Evolutionary conservation across 495 filamentous ascomycete species (phyloP).

Genomic region (Letharia lupina): DNA sequence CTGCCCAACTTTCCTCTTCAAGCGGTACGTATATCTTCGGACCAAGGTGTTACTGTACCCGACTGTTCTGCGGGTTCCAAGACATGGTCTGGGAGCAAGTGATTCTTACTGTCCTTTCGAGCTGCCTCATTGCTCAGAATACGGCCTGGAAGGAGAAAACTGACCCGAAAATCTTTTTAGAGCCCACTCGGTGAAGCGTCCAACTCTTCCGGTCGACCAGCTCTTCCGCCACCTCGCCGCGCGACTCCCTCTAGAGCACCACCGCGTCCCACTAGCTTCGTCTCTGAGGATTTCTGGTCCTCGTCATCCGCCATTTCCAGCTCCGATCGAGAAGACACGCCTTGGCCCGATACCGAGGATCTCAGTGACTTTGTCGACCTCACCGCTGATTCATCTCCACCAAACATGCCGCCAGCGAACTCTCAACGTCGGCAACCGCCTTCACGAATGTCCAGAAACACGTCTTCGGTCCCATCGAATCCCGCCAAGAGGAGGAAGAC

Average conservation of each 20-base stretch:
- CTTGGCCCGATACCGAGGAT: slow-evolving; percentile 14
- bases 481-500: slow-evolving; percentile 31
- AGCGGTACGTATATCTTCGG: background rate
- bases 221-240: background rate
- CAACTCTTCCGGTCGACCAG: slow-evolving; percentile 15
- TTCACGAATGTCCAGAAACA: slow-evolving; percentile 25
- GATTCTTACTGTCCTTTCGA: background rate
- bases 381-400: slow-evolving; percentile 25
- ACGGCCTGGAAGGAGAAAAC: background rate
- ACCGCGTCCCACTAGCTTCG: background rate
- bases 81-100: background rate
- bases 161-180: background rate
- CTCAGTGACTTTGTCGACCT: slow-evolving; percentile 30
- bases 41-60: background rate
- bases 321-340: slow-evolving; percentile 13
- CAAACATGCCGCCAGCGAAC: slow-evolving; percentile 19
- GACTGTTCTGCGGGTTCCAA: background rate
- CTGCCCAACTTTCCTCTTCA: slow-evolving; percentile 20
- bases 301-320: slow-evolving; percentile 5
- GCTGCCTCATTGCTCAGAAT: background rate
- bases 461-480: slow-evolving; percentile 17
- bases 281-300: slow-evolving; percentile 11
- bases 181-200: slow-evolving; percentile 6
- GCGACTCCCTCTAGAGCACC: slow-evolving; percentile 4
- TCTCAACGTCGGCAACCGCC: slow-evolving; percentile 9